Conservation (phyloP, 169 alveolate genomes). For the Neospora caninum region DNA sequence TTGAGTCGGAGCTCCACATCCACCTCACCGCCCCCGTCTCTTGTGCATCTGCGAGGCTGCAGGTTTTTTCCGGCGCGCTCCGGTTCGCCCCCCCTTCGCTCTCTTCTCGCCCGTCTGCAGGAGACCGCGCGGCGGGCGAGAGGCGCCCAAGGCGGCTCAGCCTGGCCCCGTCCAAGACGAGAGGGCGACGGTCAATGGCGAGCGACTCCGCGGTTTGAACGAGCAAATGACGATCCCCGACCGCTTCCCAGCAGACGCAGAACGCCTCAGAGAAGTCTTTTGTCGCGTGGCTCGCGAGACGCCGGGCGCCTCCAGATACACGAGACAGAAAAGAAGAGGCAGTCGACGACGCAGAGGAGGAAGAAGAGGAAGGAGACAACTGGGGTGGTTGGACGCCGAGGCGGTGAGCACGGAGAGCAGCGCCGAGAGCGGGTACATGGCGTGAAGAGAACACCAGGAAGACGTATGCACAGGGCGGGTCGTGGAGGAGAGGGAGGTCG, state of each 20-base stretch:
- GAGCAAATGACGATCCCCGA: not conserved
- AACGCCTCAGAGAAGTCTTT: not conserved
- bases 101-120: too few relatives aligned
- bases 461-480: constrained; percentile 53
- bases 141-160: not conserved
- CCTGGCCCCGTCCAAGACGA: not conserved
- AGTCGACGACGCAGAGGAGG: not conserved
- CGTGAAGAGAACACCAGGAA: constrained; percentile 52
- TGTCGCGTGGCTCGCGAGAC: not conserved
- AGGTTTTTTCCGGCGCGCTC: not conserved
- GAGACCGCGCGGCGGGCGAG: not conserved
- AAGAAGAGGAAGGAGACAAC: not conserved
- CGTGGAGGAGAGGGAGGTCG: constrained; percentile 58
- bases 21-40: not conserved
- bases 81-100: not conserved
- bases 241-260: not conserved
- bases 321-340: constrained; percentile 4
- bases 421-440: not conserved
- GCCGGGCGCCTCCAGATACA: not conserved
- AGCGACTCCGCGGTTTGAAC: not conserved
- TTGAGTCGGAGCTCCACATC: not conserved
- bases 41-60: not conserved
- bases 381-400: constrained; percentile 1
- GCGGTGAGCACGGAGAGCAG: not conserved
- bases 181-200: not conserved